Percentiles rank a stretch among this genome's conserved stretches.
Conservation (phyloP, 202 grass and related monocot genomes). For the Cymbopogon flexuosus region DNA sequence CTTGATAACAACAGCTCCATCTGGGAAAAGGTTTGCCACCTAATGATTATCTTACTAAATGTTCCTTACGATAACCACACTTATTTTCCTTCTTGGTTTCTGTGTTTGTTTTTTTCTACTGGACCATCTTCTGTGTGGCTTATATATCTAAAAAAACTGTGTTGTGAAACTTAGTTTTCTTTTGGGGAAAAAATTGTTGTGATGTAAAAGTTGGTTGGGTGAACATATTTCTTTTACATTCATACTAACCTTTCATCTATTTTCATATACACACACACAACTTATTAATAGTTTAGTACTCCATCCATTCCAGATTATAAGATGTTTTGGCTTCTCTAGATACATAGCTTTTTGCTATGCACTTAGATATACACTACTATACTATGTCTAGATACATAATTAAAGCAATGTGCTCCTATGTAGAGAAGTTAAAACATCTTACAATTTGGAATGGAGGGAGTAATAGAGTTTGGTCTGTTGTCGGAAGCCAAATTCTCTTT, state of each 20-base stretch:
- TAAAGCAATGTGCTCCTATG: background rate
- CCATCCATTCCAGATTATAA: background rate
- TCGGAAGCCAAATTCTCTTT: background rate
- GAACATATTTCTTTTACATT: slow-evolving; percentile 1
- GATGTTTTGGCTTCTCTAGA: background rate
- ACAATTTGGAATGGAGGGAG: background rate
- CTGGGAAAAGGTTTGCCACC: slow-evolving; percentile 79
- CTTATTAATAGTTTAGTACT: background rate
- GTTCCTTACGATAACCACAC: slow-evolving; percentile 4
- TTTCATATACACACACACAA: background rate
- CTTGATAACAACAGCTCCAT: slow-evolving; percentile 60
- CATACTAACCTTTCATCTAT: background rate
- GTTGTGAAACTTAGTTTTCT: background rate
- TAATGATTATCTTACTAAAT: slow-evolving; percentile 28
- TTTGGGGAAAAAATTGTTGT: background rate
- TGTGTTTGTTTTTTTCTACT: background rate
- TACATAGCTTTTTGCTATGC: background rate
- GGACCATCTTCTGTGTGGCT: background rate
- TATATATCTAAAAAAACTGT: background rate
- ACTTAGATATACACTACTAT: background rate
- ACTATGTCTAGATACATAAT: background rate
- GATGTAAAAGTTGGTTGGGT: background rate
- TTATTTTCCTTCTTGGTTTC: background rate
- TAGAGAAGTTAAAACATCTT: background rate
- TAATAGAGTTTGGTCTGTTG: slow-evolving; percentile 2